These are phyloP conservation scores for Naumovozyma dairenensis DNA, from an alignment of 805 yeast genomes.

Conservation along the genomic window DNA sequence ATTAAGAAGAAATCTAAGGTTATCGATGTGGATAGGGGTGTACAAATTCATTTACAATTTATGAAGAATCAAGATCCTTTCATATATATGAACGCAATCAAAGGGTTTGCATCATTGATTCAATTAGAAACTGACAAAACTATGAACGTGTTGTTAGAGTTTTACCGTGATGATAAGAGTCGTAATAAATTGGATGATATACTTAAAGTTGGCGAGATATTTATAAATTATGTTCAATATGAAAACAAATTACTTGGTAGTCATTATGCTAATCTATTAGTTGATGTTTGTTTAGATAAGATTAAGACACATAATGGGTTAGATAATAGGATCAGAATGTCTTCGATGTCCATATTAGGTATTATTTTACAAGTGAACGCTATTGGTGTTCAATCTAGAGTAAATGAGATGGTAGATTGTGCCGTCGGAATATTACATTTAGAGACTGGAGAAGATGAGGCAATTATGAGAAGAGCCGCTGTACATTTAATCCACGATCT, in stretches of 20 bases:
- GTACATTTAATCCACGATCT: conserved; percentile 58
- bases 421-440: conserved; percentile 62
- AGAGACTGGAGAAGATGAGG: conserved; percentile 38
- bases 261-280: conserved; percentile 33
- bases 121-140: conserved; percentile 33
- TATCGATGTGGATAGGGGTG: conserved; percentile 42
- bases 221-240: conserved; percentile 46
- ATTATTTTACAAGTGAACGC: conserved; percentile 52
- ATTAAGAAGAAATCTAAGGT: conserved; percentile 41
- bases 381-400: conserved; percentile 35
- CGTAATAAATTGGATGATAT: conserved; percentile 47
- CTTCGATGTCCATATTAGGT: conserved; percentile 82
- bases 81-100: conserved; percentile 74
- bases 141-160: conserved; percentile 29
- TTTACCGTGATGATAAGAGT: conserved; percentile 31
- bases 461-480: conserved; percentile 62
- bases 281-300: conserved; percentile 34
- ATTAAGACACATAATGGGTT: conserved; percentile 28
- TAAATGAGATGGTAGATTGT: conserved; percentile 61
- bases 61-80: conserved; percentile 77
- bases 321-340: conserved; percentile 66
- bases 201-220: conserved; percentile 75
- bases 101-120: conserved; percentile 59
- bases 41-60: conserved; percentile 53
- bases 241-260: conserved; percentile 43